These are phyloP conservation scores for Erysimum cheiranthoides DNA, from an alignment of 345 rosid genomes.

Conservation along the genomic window DNA sequence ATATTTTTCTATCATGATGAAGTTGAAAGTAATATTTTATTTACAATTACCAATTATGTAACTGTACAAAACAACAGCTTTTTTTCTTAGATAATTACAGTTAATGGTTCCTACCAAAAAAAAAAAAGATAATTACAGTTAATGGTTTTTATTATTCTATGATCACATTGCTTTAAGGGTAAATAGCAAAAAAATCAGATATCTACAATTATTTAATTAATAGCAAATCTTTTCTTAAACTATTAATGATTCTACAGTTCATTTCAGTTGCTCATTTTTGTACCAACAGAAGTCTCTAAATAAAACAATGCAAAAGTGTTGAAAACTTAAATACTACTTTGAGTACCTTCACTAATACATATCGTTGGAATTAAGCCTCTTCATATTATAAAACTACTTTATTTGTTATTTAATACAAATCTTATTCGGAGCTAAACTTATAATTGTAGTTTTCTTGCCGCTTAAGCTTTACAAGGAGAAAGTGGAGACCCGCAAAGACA, in stretches of 20 bases:
- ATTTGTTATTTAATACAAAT: background rate
- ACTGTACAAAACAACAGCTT: no score
- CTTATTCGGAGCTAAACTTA: background rate
- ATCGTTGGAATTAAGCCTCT: background rate
- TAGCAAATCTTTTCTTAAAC: background rate
- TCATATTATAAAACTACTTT: background rate
- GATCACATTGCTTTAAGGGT: no score
- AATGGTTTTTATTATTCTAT: no score
- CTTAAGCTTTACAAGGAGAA: slow-evolving; percentile 50
- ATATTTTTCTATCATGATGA: no score
- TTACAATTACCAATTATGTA: no score
- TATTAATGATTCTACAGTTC: background rate
- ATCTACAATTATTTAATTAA: background rate
- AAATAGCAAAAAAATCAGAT: no score
- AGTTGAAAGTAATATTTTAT: no score
- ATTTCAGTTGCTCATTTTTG: background rate
- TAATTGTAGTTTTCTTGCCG: background rate
- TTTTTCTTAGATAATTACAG: no score
- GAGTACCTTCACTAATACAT: background rate
- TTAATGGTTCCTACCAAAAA: no score
- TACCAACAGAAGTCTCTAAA: background rate
- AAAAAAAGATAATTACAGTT: no score
- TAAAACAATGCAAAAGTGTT: background rate
- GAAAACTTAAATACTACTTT: background rate
- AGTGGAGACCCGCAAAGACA: slow-evolving; percentile 70